A percentile compares a stretch with the other conserved stretches of the same genome.
phyloP scores from a whole-genome alignment of 2,329 filamentous ascomycete genomes.

The Ascochyta fabae region DNA sequence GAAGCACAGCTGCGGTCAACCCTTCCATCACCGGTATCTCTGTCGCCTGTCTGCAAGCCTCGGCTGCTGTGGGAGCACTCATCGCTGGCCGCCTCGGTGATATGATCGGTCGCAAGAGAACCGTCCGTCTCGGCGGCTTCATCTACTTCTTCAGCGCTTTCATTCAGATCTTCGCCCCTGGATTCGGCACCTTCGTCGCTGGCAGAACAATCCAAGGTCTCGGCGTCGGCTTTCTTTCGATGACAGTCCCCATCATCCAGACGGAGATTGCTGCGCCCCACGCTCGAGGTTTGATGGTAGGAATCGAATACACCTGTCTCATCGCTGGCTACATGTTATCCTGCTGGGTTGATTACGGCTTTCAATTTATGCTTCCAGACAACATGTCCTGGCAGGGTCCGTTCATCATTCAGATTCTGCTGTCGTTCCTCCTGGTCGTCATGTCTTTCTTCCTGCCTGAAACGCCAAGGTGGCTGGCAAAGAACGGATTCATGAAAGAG shows the following conservation, averaged over 20 bases:
- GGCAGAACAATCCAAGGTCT: slow-evolving; percentile 47
- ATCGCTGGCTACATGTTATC: slow-evolving; percentile 51
- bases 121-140: slow-evolving; percentile 46
- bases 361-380: slow-evolving; percentile 46
- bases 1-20: slow-evolving; percentile 37
- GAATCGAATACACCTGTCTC: slow-evolving; percentile 48
- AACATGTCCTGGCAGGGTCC: slow-evolving; percentile 45
- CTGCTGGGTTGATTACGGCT: slow-evolving; percentile 50
- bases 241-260: slow-evolving; percentile 48
- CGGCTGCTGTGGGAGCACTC: slow-evolving; percentile 46
- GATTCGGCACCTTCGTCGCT: slow-evolving; percentile 43
- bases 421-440: slow-evolving; percentile 42
- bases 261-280: slow-evolving; percentile 50
- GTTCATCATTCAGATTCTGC: slow-evolving; percentile 42
- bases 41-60: slow-evolving; percentile 47
- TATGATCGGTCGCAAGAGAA: slow-evolving; percentile 48
- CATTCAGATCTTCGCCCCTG: slow-evolving; percentile 48
- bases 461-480: slow-evolving; percentile 52
- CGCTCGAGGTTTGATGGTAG: slow-evolving; percentile 49
- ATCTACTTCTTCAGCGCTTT: slow-evolving; percentile 50
- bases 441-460: slow-evolving; percentile 51
- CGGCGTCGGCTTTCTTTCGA: slow-evolving; percentile 47
- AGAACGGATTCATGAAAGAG: slow-evolving; percentile 51
- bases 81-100: slow-evolving; percentile 46
- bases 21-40: slow-evolving; percentile 51